A percentile compares a stretch with the other conserved stretches of the same genome.
These are phyloP conservation scores for Phoma sp. DNA, from an alignment of 2,329 filamentous ascomycete genomes.

Conservation along the genomic window DNA sequence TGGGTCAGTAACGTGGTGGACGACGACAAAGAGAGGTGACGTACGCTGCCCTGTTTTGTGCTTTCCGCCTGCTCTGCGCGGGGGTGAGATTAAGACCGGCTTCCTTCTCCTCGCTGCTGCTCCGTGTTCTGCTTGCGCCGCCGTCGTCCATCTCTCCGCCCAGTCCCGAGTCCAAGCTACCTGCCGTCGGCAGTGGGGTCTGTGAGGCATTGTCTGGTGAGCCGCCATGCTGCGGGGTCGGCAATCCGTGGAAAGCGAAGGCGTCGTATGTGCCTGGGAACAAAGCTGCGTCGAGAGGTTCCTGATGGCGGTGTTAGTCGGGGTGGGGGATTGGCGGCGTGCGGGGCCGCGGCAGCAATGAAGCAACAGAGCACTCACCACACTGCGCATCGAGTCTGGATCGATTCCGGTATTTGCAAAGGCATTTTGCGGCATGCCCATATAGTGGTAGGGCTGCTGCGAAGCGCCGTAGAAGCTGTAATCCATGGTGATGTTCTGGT, in stretches of 20 bases:
- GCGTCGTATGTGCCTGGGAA: conserved; percentile 39
- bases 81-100: conserved; percentile 52
- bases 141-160: conserved; percentile 49
- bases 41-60: conserved; percentile 76
- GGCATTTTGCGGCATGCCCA: conserved; percentile 52
- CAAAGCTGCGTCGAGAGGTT: conserved; percentile 53
- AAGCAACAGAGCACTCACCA: conserved; percentile 33
- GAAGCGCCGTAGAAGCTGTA: conserved; percentile 61
- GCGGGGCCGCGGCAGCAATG: conserved; percentile 11
- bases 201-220: conserved; percentile 39
- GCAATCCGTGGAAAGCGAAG: conserved; percentile 37
- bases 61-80: conserved; percentile 66
- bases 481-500: conserved; percentile 55
- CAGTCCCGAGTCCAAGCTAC: conserved; percentile 53
- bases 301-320: conserved; percentile 43
- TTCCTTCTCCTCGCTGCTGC: conserved; percentile 57
- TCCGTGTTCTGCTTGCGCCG: conserved; percentile 42
- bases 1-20: conserved; percentile 8
- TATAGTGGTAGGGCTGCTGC: conserved; percentile 56
- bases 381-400: conserved; percentile 46
- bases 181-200: conserved; percentile 41
- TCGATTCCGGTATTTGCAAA: conserved; percentile 44
- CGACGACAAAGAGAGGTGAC: conserved; percentile 36
- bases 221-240: conserved; percentile 37
- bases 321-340: conserved; percentile 9